A percentile compares a stretch with the other conserved stretches of the same genome.
Evolutionary conservation across 495 filamentous ascomycete genomes (phyloP).

Genomic region (Glarea lozoyensis): DNA sequence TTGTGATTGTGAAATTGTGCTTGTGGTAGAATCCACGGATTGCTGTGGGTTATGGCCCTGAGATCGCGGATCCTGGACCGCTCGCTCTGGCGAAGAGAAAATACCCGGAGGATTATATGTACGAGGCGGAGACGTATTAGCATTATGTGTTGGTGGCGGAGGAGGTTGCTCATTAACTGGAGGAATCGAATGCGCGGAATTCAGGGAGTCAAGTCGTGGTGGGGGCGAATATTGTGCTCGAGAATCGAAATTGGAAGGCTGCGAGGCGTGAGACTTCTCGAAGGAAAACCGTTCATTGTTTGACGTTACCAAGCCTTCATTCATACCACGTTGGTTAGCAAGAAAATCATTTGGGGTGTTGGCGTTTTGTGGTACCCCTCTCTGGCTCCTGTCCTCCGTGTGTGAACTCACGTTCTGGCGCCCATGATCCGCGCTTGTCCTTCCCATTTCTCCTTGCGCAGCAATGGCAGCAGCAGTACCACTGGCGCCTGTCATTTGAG

Average conservation of each 20-base stretch:
- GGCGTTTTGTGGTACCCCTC: conserved; percentile 39
- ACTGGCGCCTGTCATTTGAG: conserved; percentile 62
- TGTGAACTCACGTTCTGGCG: conserved; percentile 9
- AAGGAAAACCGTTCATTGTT: conserved; percentile 14
- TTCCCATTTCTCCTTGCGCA: conserved; percentile 23
- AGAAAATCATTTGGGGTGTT: conserved; percentile 34
- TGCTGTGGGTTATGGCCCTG: conserved; percentile 9
- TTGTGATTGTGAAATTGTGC: conserved; percentile 12
- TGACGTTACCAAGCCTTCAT: conserved; percentile 33
- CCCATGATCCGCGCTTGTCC: conserved; percentile 26
- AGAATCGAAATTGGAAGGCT: conserved; percentile 3
- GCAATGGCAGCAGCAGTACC: conserved; percentile 26
- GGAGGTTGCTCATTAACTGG: not conserved
- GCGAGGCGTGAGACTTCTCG: conserved; percentile 15
- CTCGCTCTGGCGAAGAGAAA: conserved; percentile 2
- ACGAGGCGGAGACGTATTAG: not conserved
- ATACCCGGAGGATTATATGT: conserved; percentile 7
- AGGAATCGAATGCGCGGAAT: conserved; percentile 4
- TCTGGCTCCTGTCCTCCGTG: conserved; percentile 26
- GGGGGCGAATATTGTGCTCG: conserved; percentile 5
- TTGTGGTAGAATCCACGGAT: conserved; percentile 14
- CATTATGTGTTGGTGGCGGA: not conserved
- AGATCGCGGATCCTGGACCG: not conserved
- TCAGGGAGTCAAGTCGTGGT: conserved; percentile 6
- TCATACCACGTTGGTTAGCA: conserved; percentile 40